A percentile compares a stretch with the other conserved stretches of the same genome.
phyloP scores from a whole-genome alignment of 176 grass and related monocot genomes.

The Eleusine coracana region DNA sequence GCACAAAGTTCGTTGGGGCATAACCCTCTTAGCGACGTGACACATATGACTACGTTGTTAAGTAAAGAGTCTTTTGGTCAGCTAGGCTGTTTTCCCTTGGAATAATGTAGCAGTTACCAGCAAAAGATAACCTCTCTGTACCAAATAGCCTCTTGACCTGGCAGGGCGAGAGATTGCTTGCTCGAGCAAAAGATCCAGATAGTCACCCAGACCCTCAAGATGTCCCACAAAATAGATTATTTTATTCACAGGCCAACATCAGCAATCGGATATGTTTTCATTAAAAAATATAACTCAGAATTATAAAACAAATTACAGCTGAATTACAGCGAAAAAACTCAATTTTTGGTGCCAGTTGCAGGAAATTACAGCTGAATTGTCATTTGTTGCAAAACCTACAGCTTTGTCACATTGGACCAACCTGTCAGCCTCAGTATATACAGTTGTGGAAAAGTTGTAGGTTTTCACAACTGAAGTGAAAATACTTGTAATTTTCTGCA shows the following conservation, averaged over 20 bases:
- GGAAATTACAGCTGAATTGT: no score
- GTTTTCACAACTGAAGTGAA: not conserved
- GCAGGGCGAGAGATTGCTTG: not conserved
- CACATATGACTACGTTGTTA: not conserved
- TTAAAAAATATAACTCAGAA: not conserved
- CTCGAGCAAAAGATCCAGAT: not conserved
- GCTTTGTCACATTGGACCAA: no score
- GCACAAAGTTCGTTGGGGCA: no score
- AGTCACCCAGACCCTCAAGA: not conserved
- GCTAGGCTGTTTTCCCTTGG: not conserved
- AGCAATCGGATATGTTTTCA: not conserved
- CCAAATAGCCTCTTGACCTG: constrained; percentile 8
- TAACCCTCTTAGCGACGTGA: no score
- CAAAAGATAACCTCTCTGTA: constrained; percentile 23
- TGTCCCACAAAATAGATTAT: not conserved
- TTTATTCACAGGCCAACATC: not conserved
- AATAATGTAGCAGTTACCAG: constrained; percentile 15
- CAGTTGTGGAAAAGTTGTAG: no score
- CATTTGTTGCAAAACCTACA: no score
- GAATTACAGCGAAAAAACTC: no score
- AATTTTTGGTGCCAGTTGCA: no score
- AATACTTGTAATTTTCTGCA: not conserved
- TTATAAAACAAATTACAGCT: not conserved
- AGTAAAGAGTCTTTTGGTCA: constrained; percentile 1
- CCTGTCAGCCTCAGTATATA: no score